Conservation (phyloP, 768 basidiomycete genomes). For the Clitopilus hobsonii region DNA sequence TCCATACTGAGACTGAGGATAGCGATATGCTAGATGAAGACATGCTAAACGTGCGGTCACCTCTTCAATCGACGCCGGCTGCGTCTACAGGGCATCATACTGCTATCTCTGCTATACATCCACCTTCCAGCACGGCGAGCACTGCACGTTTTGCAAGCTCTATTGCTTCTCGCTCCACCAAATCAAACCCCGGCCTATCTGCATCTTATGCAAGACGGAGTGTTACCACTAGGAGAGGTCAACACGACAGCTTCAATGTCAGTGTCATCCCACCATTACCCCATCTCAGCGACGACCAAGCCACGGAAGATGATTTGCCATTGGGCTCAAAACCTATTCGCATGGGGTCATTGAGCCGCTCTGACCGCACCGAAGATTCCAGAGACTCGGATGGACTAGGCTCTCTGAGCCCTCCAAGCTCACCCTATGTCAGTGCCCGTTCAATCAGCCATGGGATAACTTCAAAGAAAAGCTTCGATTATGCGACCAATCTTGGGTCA, state of each 20-base stretch:
- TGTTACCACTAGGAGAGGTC: constrained; percentile 25
- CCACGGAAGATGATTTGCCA: constrained; percentile 48
- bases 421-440: constrained; percentile 38
- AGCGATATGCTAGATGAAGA: constrained; percentile 29
- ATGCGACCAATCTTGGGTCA: constrained; percentile 54
- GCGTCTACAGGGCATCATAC: constrained; percentile 39
- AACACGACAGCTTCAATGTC: constrained; percentile 52
- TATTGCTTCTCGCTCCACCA: constrained; percentile 47
- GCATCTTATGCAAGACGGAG: constrained; percentile 11
- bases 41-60: constrained; percentile 36
- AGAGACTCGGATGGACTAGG: constrained; percentile 44
- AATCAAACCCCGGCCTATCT: constrained; percentile 29
- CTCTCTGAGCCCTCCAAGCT: constrained; percentile 50
- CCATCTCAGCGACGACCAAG: constrained; percentile 25
- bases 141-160: constrained; percentile 45
- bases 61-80: constrained; percentile 66
- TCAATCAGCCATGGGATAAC: constrained; percentile 31
- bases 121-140: constrained; percentile 38
- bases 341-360: not conserved
- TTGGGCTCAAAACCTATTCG: constrained; percentile 49
- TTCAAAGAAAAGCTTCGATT: constrained; percentile 52
- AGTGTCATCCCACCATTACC: constrained; percentile 56
- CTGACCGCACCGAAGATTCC: constrained; percentile 29
- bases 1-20: not conserved
- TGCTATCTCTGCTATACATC: constrained; percentile 40